Evolutionary conservation across 139 green algal genomes (phyloP).

Genomic region (Limnomonas spitsbergensis): DNA sequence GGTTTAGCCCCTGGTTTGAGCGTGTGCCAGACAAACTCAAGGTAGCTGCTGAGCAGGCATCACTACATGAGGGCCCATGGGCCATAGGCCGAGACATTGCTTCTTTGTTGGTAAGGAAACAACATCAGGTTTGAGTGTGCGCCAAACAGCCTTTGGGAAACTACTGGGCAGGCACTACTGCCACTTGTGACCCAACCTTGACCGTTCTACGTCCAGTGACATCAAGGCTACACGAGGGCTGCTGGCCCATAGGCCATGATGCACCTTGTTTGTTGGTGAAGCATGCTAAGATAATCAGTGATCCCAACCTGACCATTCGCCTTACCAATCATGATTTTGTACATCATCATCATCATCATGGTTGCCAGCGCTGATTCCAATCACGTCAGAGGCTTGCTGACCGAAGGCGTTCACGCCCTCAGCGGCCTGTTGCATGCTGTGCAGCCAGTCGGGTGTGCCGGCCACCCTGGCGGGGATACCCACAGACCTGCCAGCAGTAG

Average conservation of each 20-base stretch:
- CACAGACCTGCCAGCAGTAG: constrained; percentile 25
- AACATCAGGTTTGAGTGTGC: too few species aligned
- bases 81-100: too few species aligned
- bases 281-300: neutral
- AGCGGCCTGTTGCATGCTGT: neutral
- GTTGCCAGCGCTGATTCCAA: neutral
- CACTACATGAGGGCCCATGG: neutral
- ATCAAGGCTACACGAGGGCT: neutral
- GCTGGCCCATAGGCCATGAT: neutral
- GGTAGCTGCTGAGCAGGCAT: neutral
- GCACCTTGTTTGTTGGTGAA: neutral
- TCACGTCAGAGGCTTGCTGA: neutral
- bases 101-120: too few species aligned
- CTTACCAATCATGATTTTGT: neutral
- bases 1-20: too few species aligned
- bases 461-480: constrained; percentile 57
- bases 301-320: neutral
- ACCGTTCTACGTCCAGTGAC: neutral
- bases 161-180: neutral
- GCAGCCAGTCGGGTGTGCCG: constrained; percentile 36
- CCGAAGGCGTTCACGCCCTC: neutral
- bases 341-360: constrained; percentile 8
- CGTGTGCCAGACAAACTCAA: neutral
- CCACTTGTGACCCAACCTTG: neutral
- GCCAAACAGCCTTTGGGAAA: neutral